These are phyloP conservation scores for Penicillium occitanis DNA, from an alignment of 2,329 filamentous ascomycete species.

Conservation along the genomic window DNA sequence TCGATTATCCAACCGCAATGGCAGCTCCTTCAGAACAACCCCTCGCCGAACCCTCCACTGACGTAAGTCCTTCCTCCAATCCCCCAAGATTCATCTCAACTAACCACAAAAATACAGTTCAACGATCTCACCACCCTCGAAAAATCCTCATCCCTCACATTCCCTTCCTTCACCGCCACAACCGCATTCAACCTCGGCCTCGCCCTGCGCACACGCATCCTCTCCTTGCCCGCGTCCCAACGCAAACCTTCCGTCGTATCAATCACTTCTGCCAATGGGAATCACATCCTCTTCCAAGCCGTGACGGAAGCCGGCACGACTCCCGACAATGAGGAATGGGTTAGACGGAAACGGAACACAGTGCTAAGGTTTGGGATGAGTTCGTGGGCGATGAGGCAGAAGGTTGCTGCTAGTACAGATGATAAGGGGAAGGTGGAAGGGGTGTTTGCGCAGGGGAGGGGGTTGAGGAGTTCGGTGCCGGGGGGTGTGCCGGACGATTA, in stretches of 20 bases:
- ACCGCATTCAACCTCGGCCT: slow-evolving; percentile 43
- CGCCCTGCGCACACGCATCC: slow-evolving; percentile 40
- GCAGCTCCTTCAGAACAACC: slow-evolving; percentile 2
- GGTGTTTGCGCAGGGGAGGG: slow-evolving; percentile 65
- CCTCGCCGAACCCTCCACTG: slow-evolving; percentile 11
- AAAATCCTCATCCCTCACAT: slow-evolving; percentile 30
- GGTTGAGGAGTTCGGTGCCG: slow-evolving; percentile 55
- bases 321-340: slow-evolving; percentile 72
- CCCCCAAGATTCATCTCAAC: not conserved
- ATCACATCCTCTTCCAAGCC: slow-evolving; percentile 68
- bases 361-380: slow-evolving; percentile 69
- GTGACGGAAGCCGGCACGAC: slow-evolving; percentile 65
- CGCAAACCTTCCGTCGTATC: slow-evolving; percentile 44
- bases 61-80: slow-evolving; percentile 12
- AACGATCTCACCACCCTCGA: not conserved
- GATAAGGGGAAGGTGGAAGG: slow-evolving; percentile 56
- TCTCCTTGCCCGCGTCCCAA: slow-evolving; percentile 32
- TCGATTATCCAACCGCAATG: slow-evolving; percentile 8
- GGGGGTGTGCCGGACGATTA: slow-evolving; percentile 55
- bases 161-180: slow-evolving; percentile 40
- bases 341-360: slow-evolving; percentile 67
- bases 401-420: slow-evolving; percentile 46
- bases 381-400: slow-evolving; percentile 70
- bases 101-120: not conserved
- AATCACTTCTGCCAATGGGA: slow-evolving; percentile 36